Base-by-base conservation (phyloP, 495 filamentous ascomycete species). In the Lepraria neglecta region DNA sequence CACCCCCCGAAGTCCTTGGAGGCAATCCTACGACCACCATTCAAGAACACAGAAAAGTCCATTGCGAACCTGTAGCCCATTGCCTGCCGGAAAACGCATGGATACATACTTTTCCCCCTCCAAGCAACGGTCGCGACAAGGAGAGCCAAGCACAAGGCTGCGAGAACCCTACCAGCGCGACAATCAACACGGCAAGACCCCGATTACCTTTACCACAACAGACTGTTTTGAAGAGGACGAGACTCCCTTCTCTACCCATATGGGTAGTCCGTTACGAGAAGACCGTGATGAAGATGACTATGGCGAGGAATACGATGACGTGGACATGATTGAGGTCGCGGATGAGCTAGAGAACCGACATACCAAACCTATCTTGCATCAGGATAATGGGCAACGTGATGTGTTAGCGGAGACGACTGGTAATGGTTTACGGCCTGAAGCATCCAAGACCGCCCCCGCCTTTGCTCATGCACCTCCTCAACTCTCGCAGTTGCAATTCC, bases 271-370 rank as follows among this genome's bases (percentile, higher is more conserved):
- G 42, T 69, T 56, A 52, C 66, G 69, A 46, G 58, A 33, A 33
- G 58, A 63, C n/a, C 28, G 63, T 42, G 31, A 69, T 30, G 68
- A 77, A 19, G 82, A 87, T 61, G 84, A 87, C 19, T 87, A 84
- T 67, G 84, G 84, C 43, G 79, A 84, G 60, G 81, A 80, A 63
- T 80, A 77, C 31, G 87, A 86, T 64, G 87, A 89, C 58, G 86
- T 86, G 21, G 86, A 87, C 6, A 82, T 91, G 75, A 73, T 88
- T 17, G 84, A 86, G 57, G 75, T 78, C 54, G 81, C 82, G 5
- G 76, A 82, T 38, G 74, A 80, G 65, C 69, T 86, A 38, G 82
- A 88, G 56, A 72, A 78, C 58, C 74, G 71, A 35, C 71, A 75
- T 19, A 64, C 74, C 31, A 58, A 68, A 1, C 60, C 69, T 12